phyloP scores from a whole-genome alignment of 495 filamentous ascomycete species.

The Penicillium salamii region DNA sequence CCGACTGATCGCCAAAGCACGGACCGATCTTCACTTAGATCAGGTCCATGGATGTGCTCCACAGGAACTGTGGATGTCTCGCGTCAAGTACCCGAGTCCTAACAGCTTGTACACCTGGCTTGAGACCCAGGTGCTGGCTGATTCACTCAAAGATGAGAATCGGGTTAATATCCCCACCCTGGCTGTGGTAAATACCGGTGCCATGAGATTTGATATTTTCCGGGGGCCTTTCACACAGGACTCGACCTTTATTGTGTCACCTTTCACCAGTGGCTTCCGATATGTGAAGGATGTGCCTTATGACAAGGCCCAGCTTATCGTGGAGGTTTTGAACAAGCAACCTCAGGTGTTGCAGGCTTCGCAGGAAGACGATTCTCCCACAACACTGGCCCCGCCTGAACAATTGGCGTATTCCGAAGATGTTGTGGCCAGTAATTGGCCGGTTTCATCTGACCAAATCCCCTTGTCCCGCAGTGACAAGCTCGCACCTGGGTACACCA shows the following conservation, averaged over 20 bases:
- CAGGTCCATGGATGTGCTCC: slow-evolving; percentile 79
- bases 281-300: slow-evolving; percentile 80
- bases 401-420: slow-evolving; percentile 23
- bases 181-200: slow-evolving; percentile 82
- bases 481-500: slow-evolving; percentile 80
- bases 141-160: slow-evolving; percentile 50
- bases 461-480: slow-evolving; percentile 20
- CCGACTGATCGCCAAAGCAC: slow-evolving; percentile 63
- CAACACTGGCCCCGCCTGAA: slow-evolving; percentile 38
- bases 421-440: not conserved
- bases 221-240: slow-evolving; percentile 86
- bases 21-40: slow-evolving; percentile 70
- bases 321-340: slow-evolving; percentile 71
- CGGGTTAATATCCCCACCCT: slow-evolving; percentile 56
- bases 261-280: slow-evolving; percentile 79
- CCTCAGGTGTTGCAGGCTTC: slow-evolving; percentile 49
- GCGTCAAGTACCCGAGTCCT: slow-evolving; percentile 64
- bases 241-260: slow-evolving; percentile 78
- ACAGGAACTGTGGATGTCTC: slow-evolving; percentile 73
- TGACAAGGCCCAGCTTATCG: slow-evolving; percentile 62
- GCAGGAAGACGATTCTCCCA: slow-evolving; percentile 12
- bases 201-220: slow-evolving; percentile 93
- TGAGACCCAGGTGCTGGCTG: slow-evolving; percentile 67
- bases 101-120: slow-evolving; percentile 81
- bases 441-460: slow-evolving; percentile 12